Evolutionary conservation across 805 yeast genomes (phyloP), one percentile per base, ranked within the genome.

Genomic region (Starmera pachycereana): DNA sequence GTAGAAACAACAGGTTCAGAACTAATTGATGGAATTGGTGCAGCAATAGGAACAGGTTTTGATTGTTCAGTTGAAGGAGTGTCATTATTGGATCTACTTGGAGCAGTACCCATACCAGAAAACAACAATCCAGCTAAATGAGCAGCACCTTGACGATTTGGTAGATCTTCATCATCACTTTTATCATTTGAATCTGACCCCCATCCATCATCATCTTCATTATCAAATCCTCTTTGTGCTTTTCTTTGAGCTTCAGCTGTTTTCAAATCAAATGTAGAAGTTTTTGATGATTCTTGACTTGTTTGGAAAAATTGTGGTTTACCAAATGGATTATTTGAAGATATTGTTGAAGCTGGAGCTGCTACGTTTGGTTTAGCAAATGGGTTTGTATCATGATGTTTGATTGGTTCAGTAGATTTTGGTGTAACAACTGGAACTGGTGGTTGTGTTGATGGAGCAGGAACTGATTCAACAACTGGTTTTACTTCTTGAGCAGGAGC

Each of bases 181-280:
- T 50, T 41, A 19, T 44, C 47, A 14, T 50, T 49, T 14, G 59
- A 58, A 33, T 56, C 62, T 39, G 58, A 64, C 25, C 58, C 54
- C 27, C 47, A 52, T 57, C 63, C 56, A 44, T 59, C 60, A 40
- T 57, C 58, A 38, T 54, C 59, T 27, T 54, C 52, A 36, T 32
- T 32, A 14, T 53, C 63, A 29, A 59, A 41, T 13, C 71, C 70
- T 58, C 89, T 68, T 56, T 83, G 90, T 8, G 84, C 74, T 25
- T 72, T 76, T 58, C 92, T 68, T 58, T 82, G 89, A 3, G 79
- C 81, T 41, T 77, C 81, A 27, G 82, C 74, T 44, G 76, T 74
- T 44, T 67, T 67, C 1, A 73, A 62, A 52, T 80, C 85, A 47
- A 78, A 46, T 4, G 63, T 52, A 12, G 45, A 30, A 2, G 46